A percentile compares a stretch with the other conserved stretches of the same genome.
Evolutionary conservation across 2,329 filamentous ascomycete genomes (phyloP).

Genomic region (Colletotrichum sojae): DNA sequence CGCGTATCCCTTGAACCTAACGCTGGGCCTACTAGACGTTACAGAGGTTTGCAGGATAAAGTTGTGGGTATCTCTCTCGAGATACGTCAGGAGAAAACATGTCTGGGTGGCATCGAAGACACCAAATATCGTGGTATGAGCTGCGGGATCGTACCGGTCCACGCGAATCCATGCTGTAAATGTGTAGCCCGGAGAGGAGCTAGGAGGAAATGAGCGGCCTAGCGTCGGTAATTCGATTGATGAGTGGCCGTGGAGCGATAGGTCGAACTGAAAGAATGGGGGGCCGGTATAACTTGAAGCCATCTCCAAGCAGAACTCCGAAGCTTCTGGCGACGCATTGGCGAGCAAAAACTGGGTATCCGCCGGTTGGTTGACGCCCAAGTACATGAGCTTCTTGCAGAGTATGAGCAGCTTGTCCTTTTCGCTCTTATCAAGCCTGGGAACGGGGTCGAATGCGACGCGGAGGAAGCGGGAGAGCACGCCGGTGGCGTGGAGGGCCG

Average conservation of each 20-base stretch:
- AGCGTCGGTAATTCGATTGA: conserved; percentile 93
- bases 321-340: conserved; percentile 64
- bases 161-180: conserved; percentile 91
- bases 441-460: conserved; percentile 69
- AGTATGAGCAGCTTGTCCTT: conserved; percentile 73
- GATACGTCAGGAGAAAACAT: conserved; percentile 93
- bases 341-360: conserved; percentile 83
- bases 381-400: conserved; percentile 77
- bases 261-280: conserved; percentile 92
- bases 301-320: conserved; percentile 81
- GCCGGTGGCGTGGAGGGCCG: conserved; percentile 79
- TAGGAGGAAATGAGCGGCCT: conserved; percentile 86
- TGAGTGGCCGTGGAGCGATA: conserved; percentile 88
- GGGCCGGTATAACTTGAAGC: conserved; percentile 83
- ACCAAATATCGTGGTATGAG: conserved; percentile 96
- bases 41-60: conserved; percentile 98
- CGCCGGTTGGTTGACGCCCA: conserved; percentile 85
- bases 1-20: conserved; percentile 87
- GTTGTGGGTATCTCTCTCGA: conserved; percentile 93
- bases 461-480: conserved; percentile 77
- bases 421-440: conserved; percentile 68
- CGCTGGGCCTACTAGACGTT: conserved; percentile 86
- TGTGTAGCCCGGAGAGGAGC: conserved; percentile 86
- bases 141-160: conserved; percentile 85
- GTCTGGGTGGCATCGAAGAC: conserved; percentile 93